Base-by-base conservation (phyloP, 768 basidiomycete species). In the Fibroporia radiculosa region DNA sequence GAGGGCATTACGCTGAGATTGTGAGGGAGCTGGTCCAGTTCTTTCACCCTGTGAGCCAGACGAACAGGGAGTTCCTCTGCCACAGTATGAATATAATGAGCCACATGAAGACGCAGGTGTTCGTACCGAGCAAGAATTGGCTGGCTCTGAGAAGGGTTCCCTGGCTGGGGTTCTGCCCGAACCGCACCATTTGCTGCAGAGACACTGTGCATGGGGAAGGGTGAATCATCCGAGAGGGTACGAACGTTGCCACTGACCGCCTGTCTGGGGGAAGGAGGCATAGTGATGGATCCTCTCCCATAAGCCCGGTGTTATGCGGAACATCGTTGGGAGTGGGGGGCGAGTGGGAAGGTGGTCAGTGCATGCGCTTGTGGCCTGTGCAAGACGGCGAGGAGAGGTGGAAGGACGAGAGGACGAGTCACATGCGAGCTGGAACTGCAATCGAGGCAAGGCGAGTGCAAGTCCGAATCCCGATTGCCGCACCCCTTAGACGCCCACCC, bases 171-270 rank as follows among this genome's bases (percentile, higher is more conserved):
- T 97, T 88, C 69, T 96, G 92, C 0, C 95, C 95, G 58, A 99
- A 97, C 43, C 87, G 75, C 40, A 96, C 91, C 93, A 99, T 97
- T 67, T 98, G 95, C 65, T 96, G 88, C 16, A 97, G 72, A 0
- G 93, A 96, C 3, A 98, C 93, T 89, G 56, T n/a, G n/a, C n/a
- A n/a, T n/a, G n/a, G n/a, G n/a, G n/a, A n/a, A n/a, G n/a, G n/a
- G 12, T 41, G 18, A 41, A 50, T 42, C n/a, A 4, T 36, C 14
- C 13, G 34, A 23, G 35, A n/a, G 10, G 14, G 4, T 13, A 25
- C 23, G 32, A 42, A 23, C 16, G 48, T 8, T n/a, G 33, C 12
- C 24, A 65, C 80, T 50, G 23, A 87, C 88, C 88, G 40, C 91
- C 89, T 0, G 92, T 95, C 66, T 93, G 93, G 2, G 89, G 89